Percentiles rank a stretch among this genome's conserved stretches.
phyloP scores from a whole-genome alignment of 2,329 filamentous ascomycete species.

The Hypoxylon sp. region DNA sequence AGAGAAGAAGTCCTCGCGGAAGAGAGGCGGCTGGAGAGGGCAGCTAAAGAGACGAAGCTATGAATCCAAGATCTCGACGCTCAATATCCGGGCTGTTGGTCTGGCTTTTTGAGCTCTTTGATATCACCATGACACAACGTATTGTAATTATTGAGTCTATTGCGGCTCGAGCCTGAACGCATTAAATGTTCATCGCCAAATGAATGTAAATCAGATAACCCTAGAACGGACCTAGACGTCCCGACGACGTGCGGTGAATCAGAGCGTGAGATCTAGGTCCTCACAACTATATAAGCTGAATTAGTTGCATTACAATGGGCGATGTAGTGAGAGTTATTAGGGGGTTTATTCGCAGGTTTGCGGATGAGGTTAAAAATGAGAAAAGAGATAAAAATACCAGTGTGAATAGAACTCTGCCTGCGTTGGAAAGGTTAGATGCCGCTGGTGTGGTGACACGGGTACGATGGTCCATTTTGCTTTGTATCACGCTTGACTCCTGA shows the following conservation, averaged over 20 bases:
- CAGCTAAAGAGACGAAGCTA: constrained; percentile 33
- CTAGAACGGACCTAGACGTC: too few species aligned
- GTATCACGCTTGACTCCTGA: constrained; percentile 4
- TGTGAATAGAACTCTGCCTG: too few species aligned
- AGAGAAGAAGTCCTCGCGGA: constrained; percentile 66
- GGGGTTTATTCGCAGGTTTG: constrained; percentile 11
- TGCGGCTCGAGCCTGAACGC: neutral
- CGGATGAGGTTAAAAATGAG: neutral
- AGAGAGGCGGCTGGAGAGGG: constrained; percentile 56
- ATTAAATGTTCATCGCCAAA: neutral
- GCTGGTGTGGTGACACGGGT: constrained; percentile 17
- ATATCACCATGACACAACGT: neutral
- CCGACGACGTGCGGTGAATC: too few species aligned
- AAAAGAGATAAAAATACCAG: too few species aligned
- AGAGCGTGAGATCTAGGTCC: too few species aligned
- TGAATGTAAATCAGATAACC: too few species aligned
- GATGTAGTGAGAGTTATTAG: constrained; percentile 10
- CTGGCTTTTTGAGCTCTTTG: neutral
- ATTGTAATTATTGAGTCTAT: neutral
- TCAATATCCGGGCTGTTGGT: neutral
- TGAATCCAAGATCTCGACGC: neutral
- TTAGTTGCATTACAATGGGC: constrained; percentile 10
- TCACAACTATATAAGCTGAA: too few species aligned
- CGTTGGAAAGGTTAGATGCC: constrained; percentile 3
- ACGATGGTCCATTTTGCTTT: constrained; percentile 31